Evolutionary conservation across 208 protist species (phyloP).

Genomic region (Leishmania mexicana): DNA sequence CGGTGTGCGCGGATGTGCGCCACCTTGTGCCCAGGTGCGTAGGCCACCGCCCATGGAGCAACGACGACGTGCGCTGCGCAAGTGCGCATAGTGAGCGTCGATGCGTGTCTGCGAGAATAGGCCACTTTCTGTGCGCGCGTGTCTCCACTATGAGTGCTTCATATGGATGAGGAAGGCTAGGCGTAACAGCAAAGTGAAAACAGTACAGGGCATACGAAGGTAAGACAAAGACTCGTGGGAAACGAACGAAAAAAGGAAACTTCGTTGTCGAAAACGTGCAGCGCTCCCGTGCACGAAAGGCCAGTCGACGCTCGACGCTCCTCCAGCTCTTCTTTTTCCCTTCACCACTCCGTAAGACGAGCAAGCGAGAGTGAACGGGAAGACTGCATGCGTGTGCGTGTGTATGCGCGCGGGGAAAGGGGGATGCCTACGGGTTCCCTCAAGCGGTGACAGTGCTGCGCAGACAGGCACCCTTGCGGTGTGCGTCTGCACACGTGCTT

Average conservation of each 20-base stretch:
- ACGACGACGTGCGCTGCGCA: background rate
- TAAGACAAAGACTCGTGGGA: background rate
- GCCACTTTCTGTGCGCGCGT: background rate
- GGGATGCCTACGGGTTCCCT: background rate
- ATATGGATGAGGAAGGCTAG: background rate
- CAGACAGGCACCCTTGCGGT: background rate
- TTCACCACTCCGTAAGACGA: background rate
- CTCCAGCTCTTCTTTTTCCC: background rate
- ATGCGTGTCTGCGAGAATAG: background rate
- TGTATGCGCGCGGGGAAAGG: background rate
- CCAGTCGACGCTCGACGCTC: background rate
- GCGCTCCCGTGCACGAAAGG: background rate
- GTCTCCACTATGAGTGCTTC: background rate
- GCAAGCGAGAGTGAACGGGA: background rate
- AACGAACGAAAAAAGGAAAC: background rate
- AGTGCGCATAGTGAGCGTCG: background rate
- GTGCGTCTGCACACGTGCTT: background rate
- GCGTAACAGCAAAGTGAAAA: background rate
- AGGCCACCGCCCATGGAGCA: background rate
- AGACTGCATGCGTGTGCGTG: background rate
- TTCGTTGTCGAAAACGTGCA: background rate
- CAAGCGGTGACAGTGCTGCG: background rate
- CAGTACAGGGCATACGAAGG: background rate
- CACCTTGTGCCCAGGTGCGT: background rate
- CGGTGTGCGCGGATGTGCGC: background rate